Conservation (phyloP, 768 basidiomycete genomes). For the Mycena latifolia region DNA sequence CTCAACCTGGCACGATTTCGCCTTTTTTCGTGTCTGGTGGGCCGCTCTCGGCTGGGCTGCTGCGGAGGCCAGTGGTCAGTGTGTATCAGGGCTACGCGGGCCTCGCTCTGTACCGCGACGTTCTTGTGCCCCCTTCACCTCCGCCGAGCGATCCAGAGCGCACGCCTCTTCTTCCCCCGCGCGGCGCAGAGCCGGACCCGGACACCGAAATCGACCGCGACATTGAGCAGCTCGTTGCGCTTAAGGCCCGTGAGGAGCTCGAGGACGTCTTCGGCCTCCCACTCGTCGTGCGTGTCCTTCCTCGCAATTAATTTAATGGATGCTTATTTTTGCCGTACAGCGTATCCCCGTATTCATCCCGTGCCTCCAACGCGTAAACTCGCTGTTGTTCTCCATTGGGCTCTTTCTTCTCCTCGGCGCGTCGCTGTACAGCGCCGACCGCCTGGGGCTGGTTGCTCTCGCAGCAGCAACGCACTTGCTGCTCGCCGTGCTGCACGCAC, state of each 20-base stretch:
- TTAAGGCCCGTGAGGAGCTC: constrained; percentile 79
- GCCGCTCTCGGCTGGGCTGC: constrained; percentile 81
- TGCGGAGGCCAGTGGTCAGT: constrained; percentile 73
- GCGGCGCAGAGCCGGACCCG: constrained; percentile 15
- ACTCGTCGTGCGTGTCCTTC: constrained; percentile 69
- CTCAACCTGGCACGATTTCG: constrained; percentile 66
- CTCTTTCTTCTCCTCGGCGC: constrained; percentile 72
- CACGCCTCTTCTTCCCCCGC: constrained; percentile 28
- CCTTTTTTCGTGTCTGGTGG: constrained; percentile 83
- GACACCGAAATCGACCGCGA: constrained; percentile 66
- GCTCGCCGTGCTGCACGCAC: constrained; percentile 75
- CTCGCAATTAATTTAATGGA: background rate
- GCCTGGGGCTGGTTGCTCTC: constrained; percentile 46
- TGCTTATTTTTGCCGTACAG: constrained; percentile 49
- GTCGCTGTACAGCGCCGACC: constrained; percentile 66
- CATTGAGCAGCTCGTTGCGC: constrained; percentile 70
- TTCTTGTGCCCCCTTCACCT: constrained; percentile 62
- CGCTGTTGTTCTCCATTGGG: constrained; percentile 78
- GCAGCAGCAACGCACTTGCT: constrained; percentile 57
- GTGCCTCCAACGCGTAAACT: constrained; percentile 81
- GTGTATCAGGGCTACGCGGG: constrained; percentile 80
- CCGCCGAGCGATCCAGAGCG: constrained; percentile 46
- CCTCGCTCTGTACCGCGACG: constrained; percentile 75
- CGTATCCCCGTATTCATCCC: constrained; percentile 84
- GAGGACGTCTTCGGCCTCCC: constrained; percentile 87